A percentile compares a stretch with the other conserved stretches of the same genome.
Conservation (phyloP, 2,329 filamentous ascomycete genomes). For the Trichoderma koningii region DNA sequence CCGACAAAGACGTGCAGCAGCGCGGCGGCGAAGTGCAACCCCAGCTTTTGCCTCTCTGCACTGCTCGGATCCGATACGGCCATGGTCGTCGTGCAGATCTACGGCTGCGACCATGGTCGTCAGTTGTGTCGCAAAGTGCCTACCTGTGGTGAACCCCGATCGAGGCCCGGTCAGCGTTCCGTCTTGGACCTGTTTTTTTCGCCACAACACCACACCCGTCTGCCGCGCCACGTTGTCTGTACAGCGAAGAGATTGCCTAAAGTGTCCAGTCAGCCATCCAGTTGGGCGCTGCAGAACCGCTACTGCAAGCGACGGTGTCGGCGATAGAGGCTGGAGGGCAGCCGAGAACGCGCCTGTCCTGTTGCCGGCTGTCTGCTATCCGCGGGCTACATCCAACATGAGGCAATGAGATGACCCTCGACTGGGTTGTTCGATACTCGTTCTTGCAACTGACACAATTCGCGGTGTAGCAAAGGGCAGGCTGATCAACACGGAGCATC, state of each 20-base stretch:
- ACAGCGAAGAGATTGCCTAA: constrained; percentile 6
- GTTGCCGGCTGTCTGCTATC: not conserved
- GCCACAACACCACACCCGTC: constrained; percentile 25
- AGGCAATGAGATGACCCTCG: constrained; percentile 1
- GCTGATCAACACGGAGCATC: not conserved
- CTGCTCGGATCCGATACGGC: constrained; percentile 18
- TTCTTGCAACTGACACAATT: not conserved
- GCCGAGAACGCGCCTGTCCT: not conserved
- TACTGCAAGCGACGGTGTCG: constrained; percentile 3
- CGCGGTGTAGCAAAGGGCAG: not conserved
- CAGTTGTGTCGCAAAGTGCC: no score
- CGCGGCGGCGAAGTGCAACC: constrained; percentile 7
- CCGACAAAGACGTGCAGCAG: not conserved
- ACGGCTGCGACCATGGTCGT: not conserved
- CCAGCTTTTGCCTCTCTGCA: constrained; percentile 22
- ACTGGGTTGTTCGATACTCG: not conserved
- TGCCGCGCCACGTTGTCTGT: constrained; percentile 23
- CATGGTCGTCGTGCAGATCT: constrained; percentile 1
- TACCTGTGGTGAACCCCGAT: constrained; percentile 2
- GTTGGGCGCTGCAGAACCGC: not conserved
- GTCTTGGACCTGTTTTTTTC: not conserved
- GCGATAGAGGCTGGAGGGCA: constrained; percentile 13
- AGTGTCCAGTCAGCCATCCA: not conserved
- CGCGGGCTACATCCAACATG: not conserved
- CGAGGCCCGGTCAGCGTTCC: constrained; percentile 13